A percentile compares a stretch with the other conserved stretches of the same genome.
phyloP scores from a whole-genome alignment of 192 early-diverging fungal genomes.

The Coemansia sp. region DNA sequence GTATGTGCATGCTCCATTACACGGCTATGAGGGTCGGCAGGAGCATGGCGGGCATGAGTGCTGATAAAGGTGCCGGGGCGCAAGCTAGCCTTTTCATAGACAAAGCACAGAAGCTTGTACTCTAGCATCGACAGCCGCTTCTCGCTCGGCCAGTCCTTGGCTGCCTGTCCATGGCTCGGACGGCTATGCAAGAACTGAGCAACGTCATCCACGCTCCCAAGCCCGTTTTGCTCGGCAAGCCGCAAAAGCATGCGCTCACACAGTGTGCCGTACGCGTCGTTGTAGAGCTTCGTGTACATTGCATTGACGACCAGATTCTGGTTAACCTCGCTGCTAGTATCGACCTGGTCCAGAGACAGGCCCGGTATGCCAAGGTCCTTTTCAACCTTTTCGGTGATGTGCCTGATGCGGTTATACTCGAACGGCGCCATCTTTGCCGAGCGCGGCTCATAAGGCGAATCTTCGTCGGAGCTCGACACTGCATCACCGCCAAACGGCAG shows the following conservation, averaged over 20 bases:
- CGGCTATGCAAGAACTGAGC: constrained; percentile 19
- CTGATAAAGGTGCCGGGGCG: not conserved
- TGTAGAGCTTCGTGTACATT: constrained; percentile 50
- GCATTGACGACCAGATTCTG: constrained; percentile 45
- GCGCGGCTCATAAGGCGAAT: not conserved
- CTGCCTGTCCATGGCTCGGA: not conserved
- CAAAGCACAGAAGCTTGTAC: constrained; percentile 30
- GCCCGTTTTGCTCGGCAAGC: constrained; percentile 12
- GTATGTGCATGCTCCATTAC: not conserved
- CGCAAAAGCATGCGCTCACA: constrained; percentile 41
- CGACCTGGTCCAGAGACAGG: constrained; percentile 14
- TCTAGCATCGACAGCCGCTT: constrained; percentile 35
- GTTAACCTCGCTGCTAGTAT: constrained; percentile 24
- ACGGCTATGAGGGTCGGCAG: not conserved
- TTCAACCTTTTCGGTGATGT: constrained; percentile 32
- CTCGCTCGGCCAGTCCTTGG: constrained; percentile 13
- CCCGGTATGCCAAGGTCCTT: constrained; percentile 40
- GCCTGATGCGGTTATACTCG: constrained; percentile 31
- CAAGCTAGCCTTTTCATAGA: constrained; percentile 14
- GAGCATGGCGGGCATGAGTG: not conserved
- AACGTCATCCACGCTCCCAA: constrained; percentile 14
- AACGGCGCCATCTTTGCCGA: constrained; percentile 27
- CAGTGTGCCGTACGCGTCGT: constrained; percentile 33
- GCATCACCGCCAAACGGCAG: not conserved
- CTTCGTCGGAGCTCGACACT: not conserved